These are phyloP conservation scores for Daldinia vernicosa DNA, from an alignment of 495 filamentous ascomycete species.

Conservation along the genomic window DNA sequence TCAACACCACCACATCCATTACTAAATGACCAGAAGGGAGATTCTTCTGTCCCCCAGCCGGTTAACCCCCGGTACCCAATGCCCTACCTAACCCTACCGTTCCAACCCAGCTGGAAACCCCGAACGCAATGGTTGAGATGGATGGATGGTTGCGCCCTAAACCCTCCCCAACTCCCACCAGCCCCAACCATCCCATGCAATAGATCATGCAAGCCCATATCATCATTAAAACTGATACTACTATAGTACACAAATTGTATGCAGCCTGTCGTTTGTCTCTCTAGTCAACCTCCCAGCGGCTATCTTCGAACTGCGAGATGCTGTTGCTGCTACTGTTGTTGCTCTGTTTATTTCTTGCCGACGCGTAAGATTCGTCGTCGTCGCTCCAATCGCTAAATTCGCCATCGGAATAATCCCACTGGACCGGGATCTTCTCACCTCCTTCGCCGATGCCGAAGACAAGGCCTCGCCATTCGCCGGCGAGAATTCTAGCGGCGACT, in stretches of 20 bases:
- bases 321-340: slow-evolving; percentile 30
- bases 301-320: slow-evolving; percentile 31
- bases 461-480: slow-evolving; percentile 66
- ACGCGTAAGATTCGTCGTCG: slow-evolving; percentile 30
- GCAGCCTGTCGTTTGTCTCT: slow-evolving; percentile 1
- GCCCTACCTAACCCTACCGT: not conserved
- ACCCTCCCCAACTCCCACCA: not conserved
- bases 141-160: not conserved
- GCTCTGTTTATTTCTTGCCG: slow-evolving; percentile 22
- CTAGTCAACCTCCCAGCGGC: slow-evolving; percentile 50
- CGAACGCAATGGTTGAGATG: not conserved
- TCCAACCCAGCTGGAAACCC: not conserved
- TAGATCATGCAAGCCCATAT: slow-evolving; percentile 14
- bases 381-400: slow-evolving; percentile 50
- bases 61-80: not conserved
- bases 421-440: slow-evolving; percentile 61
- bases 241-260: slow-evolving; percentile 20
- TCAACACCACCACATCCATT: not conserved
- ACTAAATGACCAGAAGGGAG: not conserved
- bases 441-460: slow-evolving; percentile 58
- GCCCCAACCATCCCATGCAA: not conserved
- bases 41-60: not conserved
- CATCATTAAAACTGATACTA: slow-evolving; percentile 21
- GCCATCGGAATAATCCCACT: slow-evolving; percentile 64
- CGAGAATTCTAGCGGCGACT: slow-evolving; percentile 77